Evolutionary conservation across 768 basidiomycete genomes (phyloP).

Genomic region (Mycena galericulata): DNA sequence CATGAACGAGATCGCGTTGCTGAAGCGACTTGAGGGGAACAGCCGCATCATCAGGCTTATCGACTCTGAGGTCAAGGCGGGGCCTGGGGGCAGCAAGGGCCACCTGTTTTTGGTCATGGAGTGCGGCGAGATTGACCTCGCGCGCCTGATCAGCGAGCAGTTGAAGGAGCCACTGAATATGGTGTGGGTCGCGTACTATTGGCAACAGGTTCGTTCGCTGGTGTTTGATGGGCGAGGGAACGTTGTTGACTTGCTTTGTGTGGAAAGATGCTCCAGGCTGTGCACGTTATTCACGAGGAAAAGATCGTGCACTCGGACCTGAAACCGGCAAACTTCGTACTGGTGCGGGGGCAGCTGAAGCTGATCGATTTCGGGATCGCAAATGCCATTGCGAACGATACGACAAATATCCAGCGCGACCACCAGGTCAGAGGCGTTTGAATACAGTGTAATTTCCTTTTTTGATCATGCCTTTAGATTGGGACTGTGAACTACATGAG

Average conservation of each 20-base stretch:
- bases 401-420: slow-evolving; percentile 97
- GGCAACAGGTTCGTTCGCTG: slow-evolving; percentile 85
- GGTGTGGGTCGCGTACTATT: slow-evolving; percentile 95
- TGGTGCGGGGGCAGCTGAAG: slow-evolving; percentile 95
- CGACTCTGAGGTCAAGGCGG: slow-evolving; percentile 88
- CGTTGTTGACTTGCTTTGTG: slow-evolving; percentile 5
- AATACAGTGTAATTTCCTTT: neutral
- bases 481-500: slow-evolving; percentile 99
- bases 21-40: slow-evolving; percentile 95
- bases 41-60: slow-evolving; percentile 91
- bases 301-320: slow-evolving; percentile 99
- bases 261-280: slow-evolving; percentile 93
- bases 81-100: slow-evolving; percentile 77
- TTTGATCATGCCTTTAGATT: slow-evolving; percentile 63
- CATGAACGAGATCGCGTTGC: slow-evolving; percentile 94
- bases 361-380: slow-evolving; percentile 99
- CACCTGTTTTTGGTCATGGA: slow-evolving; percentile 93
- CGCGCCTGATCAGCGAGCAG: slow-evolving; percentile 85
- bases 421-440: slow-evolving; percentile 73
- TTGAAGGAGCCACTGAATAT: slow-evolving; percentile 88
- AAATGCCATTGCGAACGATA: slow-evolving; percentile 98
- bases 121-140: slow-evolving; percentile 94
- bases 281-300: slow-evolving; percentile 98
- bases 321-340: slow-evolving; percentile 98
- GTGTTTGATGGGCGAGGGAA: neutral